phyloP scores from a whole-genome alignment of 1,284 basidiomycete species.

The Ceratobasidium papillatum region DNA sequence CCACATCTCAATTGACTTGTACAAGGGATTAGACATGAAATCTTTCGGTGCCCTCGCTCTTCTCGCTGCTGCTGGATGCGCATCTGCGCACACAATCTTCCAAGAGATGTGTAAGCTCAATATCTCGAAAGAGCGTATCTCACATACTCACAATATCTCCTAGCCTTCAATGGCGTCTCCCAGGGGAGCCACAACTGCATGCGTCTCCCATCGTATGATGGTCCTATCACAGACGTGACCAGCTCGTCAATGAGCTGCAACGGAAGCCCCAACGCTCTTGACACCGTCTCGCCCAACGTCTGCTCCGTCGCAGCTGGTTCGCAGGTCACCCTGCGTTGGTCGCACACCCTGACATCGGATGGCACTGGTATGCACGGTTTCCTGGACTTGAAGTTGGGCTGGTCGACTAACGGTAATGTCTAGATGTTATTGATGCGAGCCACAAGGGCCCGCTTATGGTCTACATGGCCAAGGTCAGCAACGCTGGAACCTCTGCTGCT shows the following conservation, averaged over 20 bases:
- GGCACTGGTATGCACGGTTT: conserved; percentile 33
- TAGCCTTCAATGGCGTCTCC: conserved; percentile 35
- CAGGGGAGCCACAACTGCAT: conserved; percentile 40
- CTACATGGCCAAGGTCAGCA: conserved; percentile 44
- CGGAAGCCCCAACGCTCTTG: conserved; percentile 46
- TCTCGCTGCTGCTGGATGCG: conserved; percentile 36
- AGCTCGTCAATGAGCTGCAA: conserved; percentile 47
- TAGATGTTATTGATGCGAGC: conserved; percentile 46
- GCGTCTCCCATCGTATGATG: conserved; percentile 40
- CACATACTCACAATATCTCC: not conserved
- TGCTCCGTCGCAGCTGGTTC: conserved; percentile 23
- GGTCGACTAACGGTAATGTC: not conserved
- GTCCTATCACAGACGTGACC: conserved; percentile 45
- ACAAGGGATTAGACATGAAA: conserved; percentile 17
- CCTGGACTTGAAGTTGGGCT: conserved; percentile 36
- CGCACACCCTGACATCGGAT: not conserved
- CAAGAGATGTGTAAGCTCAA: conserved; percentile 39
- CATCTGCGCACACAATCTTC: conserved; percentile 47
- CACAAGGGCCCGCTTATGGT: conserved; percentile 46
- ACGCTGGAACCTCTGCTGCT: conserved; percentile 38
- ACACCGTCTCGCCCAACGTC: conserved; percentile 35
- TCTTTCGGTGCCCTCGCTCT: conserved; percentile 18
- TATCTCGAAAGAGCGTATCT: not conserved
- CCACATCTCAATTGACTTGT: not conserved
- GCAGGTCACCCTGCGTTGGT: conserved; percentile 28